Base-by-base conservation (phyloP, 257 asterid species). In the Scutellaria baicalensis region DNA sequence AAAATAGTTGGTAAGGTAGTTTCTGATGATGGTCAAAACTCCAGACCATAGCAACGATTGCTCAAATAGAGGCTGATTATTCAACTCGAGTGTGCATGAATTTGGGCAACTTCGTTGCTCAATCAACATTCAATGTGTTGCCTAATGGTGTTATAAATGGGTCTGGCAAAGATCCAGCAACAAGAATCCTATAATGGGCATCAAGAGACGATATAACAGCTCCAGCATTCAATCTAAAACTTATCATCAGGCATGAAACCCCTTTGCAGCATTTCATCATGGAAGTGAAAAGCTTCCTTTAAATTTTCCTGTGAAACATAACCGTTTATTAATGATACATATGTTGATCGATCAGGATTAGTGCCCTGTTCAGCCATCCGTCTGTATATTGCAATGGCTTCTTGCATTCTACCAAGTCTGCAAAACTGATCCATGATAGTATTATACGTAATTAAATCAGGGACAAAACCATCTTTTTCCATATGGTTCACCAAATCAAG, bases 191-290 rank as follows among this genome's bases (percentile, higher is more conserved):
- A 58, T 13, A 20, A 60, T n/a, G 14, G 31, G 47, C 55, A 49
- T 17, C 6, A 35, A 13, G 21, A 21, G 10, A 18, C 17, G 16
- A 21, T 8, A 18, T 10, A 55, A 44, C 60, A 48, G 45, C 69
- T 70, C 40, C 56, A 73, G 23, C 55, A 48, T 56, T 23, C 43
- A 27, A 45, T 50, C 83, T 85, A 90, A 78, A 88, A 90, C 73
- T 80, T 86, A 62, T 90, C 95, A 72, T 88, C 97, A 6, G 91
- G 97, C 69, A 69, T 82, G 55, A 90, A 90, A 9, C 95, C 96
- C 81, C 54, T 75, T 59, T 68, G 77, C 82, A 90, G 76, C 96
- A 90, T 90, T 70, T 85, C 89, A 77, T 86, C 91, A 40, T 89
- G 96, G 51, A 89, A 49, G 56, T 23, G 57, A 79, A 86, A 88